Base-by-base conservation (phyloP, 371 early-diverging fungal genomes). In the Blastocladiella emersonii region DNA sequence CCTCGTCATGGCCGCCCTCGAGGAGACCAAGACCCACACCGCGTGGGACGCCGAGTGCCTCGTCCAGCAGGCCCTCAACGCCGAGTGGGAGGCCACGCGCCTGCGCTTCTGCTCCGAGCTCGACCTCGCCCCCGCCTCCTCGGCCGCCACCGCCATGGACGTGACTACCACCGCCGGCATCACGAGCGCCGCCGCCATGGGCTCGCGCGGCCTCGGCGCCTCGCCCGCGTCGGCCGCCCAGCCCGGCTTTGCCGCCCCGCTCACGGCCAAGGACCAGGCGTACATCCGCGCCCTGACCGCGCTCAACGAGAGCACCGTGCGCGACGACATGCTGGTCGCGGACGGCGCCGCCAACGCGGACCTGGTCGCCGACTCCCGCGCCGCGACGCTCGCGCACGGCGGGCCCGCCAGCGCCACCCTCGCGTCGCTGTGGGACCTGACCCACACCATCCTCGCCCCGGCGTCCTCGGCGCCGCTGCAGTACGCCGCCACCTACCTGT, bases 41-140 rank as follows among this genome's bases (percentile, higher is more conserved):
- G 67, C 71, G 30, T 61, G 67, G 39, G 82, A 81, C 44, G 78
- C 81, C 64, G 78, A 82, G 35, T 63, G 71, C 32, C 65, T 69
- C 57, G 72, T 82, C 70, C 79, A 83, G 32, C 49, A 71, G 12
- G 66, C 72, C 13, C 64, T 86, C 64, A 71, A 76, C 41, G 60
- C 68, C 35, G 81, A 85, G 61, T 93, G 92, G 91, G 82, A 82
- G 65, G 74, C 73, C n/a, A 70, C 76, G 21, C 83, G 86, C 70
- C 73, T 21, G 19, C 23, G 5, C 19, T 44, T 44, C 45, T 4
- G 10, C 3, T 44, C 45, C 23, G n/a, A n/a, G n/a, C 45, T 44
- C 23, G 3, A 12, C 19, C 21, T 44, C 19, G 12, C 19, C 17
- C 19, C 23, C 17, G 45, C 4, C 21, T 10, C 8, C 23, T 21